Percentiles rank a stretch among this genome's conserved stretches.
Conservation (phyloP, 2,329 filamentous ascomycete species). For the Aureobasidium sp. region DNA sequence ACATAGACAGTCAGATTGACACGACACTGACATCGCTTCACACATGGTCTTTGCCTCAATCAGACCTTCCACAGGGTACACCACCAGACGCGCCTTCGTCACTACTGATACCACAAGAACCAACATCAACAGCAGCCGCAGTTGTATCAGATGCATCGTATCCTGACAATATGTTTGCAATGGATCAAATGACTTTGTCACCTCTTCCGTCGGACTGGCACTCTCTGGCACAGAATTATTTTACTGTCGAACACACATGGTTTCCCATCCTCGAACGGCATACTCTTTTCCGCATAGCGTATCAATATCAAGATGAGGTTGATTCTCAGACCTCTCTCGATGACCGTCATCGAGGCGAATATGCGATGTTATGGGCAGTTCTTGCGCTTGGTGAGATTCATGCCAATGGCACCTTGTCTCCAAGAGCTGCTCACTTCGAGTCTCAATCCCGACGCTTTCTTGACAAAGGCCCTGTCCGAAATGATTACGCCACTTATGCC, state of each 20-base stretch:
- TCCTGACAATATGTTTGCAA: constrained; percentile 7
- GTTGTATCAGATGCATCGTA: neutral
- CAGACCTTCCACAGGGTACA: constrained; percentile 39
- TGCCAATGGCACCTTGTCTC: neutral
- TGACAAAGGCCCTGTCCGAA: neutral
- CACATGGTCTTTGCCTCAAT: constrained; percentile 49
- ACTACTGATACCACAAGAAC: neutral
- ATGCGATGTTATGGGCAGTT: neutral
- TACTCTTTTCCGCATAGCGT: constrained; percentile 52
- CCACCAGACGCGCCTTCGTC: neutral
- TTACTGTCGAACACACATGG: constrained; percentile 70
- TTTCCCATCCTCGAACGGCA: constrained; percentile 66
- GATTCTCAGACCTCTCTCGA: neutral
- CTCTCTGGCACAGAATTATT: constrained; percentile 63
- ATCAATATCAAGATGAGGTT: constrained; percentile 39
- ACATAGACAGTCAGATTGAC: neutral
- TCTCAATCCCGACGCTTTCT: neutral
- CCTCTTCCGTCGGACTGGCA: constrained; percentile 49
- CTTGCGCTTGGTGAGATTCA: neutral
- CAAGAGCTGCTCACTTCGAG: neutral
- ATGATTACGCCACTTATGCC: neutral
- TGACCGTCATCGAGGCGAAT: neutral
- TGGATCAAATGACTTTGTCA: neutral
- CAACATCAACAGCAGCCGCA: neutral
- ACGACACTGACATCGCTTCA: neutral